A percentile compares a stretch with the other conserved stretches of the same genome.
phyloP scores from a whole-genome alignment of 768 basidiomycete species.

The Psilocybe azurescens region DNA sequence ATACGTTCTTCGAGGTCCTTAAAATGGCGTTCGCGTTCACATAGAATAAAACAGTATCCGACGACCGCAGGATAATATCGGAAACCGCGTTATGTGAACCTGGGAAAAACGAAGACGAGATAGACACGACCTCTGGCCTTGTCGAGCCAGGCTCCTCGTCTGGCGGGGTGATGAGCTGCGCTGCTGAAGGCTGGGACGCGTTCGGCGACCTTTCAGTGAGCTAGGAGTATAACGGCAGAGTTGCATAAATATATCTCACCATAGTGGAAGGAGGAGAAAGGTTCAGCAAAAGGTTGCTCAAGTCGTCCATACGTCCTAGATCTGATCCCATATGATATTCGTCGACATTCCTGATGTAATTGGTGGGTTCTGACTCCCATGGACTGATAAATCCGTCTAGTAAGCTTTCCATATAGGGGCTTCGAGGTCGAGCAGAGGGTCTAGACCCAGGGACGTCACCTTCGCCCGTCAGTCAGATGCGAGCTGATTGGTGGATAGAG shows the following conservation, averaged over 20 bases:
- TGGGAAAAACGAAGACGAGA: constrained; percentile 33
- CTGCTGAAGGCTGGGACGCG: not conserved
- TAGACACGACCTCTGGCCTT: constrained; percentile 17
- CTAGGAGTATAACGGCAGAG: not conserved
- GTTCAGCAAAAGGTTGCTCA: not conserved
- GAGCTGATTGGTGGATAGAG: not conserved
- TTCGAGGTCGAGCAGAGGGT: not conserved
- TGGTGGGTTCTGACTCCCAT: constrained; percentile 8
- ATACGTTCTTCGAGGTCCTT: constrained; percentile 18
- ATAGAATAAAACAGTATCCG: constrained; percentile 35
- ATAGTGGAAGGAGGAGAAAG: constrained; percentile 4
- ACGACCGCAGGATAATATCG: constrained; percentile 31
- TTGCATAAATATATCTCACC: not conserved
- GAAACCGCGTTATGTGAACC: constrained; percentile 25
- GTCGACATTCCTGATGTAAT: constrained; percentile 2
- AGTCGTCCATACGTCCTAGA: not conserved
- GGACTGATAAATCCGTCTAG: constrained; percentile 1
- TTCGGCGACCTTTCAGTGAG: not conserved
- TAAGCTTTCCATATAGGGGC: constrained; percentile 3
- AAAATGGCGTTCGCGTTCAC: constrained; percentile 24
- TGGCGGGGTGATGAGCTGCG: constrained; percentile 12
- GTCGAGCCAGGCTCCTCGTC: not conserved
- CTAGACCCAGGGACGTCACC: constrained; percentile 7
- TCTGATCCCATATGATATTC: not conserved
- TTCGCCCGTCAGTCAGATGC: not conserved